Conservation (phyloP, 208 protist genomes). For the Acanthamoeba quina region DNA sequence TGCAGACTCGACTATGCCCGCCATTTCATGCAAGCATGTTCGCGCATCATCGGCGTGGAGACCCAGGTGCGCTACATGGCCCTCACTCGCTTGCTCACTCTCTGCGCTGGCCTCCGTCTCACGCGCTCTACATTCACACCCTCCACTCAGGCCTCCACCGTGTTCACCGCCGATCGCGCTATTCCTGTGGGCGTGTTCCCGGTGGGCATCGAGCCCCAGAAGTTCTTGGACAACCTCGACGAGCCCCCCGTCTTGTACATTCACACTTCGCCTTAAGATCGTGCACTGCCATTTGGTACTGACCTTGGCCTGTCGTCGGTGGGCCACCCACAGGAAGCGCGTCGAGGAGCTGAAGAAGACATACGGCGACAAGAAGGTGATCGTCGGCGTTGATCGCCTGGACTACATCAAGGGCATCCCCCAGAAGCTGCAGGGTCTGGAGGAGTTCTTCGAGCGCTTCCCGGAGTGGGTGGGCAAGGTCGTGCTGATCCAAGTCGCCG, state of each 20-base stretch:
- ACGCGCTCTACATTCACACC: too few relatives aligned
- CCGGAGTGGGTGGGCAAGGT: constrained; percentile 84
- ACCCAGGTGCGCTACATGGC: constrained; percentile 20
- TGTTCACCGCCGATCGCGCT: constrained; percentile 31
- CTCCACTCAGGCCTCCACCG: neutral
- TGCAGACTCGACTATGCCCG: constrained; percentile 84
- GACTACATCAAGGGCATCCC: constrained; percentile 90
- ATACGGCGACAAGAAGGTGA: constrained; percentile 79
- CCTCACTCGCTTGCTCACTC: too few relatives aligned
- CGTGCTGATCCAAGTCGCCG: constrained; percentile 89
- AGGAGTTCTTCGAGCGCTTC: constrained; percentile 85
- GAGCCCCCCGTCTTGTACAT: constrained; percentile 58
- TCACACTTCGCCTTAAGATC: too few relatives aligned
- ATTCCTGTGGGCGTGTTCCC: constrained; percentile 80
- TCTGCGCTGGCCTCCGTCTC: too few relatives aligned
- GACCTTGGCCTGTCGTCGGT: too few relatives aligned
- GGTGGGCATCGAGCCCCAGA: constrained; percentile 87
- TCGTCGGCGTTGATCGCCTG: constrained; percentile 89
- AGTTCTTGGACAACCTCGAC: constrained; percentile 80
- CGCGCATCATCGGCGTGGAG: constrained; percentile 81
- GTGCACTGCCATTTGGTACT: too few relatives aligned
- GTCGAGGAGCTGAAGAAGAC: constrained; percentile 68
- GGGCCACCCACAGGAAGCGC: too few relatives aligned
- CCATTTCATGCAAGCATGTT: constrained; percentile 86
- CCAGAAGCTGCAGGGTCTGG: constrained; percentile 87